Base-by-base conservation (phyloP, 495 filamentous ascomycete species). In the Niebla homalea region DNA sequence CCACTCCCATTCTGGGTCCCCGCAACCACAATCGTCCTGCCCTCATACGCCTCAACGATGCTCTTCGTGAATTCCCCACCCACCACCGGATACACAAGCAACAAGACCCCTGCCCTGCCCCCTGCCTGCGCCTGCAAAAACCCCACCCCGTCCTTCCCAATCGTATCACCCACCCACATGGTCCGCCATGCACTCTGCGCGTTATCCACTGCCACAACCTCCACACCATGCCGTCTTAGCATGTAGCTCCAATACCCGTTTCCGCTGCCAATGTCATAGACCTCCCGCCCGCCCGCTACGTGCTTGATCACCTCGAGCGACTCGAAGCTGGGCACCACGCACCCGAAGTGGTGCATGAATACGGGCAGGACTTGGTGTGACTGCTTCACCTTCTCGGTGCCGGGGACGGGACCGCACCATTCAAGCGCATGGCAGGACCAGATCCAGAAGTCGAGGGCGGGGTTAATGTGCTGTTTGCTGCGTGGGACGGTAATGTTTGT, bases 301-400 rank as follows among this genome's bases (percentile, higher is more conserved):
- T 66, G 56, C n/a, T 62, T 61, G 22, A 84, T 67, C 10, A 77
- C 57, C 23, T 56, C 52, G 18, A 84, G 62, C 1, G 68, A 65
- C 47, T 79, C 73, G 64, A 77, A 74, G 18, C 65, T 68, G 2
- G 79, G 79, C 12, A 71, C 69, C 6, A 72, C 71, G 65, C 79
- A 83, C 35, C 76, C 76, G 62, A 82, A 81, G 60, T 83, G 79
- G 62, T 83, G 79, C 69, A 80, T 81, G 21, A 81, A 60, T n/a
- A 83, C 59, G 6, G 79, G 77, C 1, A 81, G 67, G 2, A 80
- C 61, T 54, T 74, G 75, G 55, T 83, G 78, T 22, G 66, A 64
- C 19, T 58, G 64, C 26, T 64, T 66, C 3, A 69, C 57, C 21
- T 58, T 52, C 1, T 36, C 53, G n/a, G 65, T 70, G n/a, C 53